Base-by-base conservation (phyloP, 179 eudicot species). In the Beta macrorhiza region DNA sequence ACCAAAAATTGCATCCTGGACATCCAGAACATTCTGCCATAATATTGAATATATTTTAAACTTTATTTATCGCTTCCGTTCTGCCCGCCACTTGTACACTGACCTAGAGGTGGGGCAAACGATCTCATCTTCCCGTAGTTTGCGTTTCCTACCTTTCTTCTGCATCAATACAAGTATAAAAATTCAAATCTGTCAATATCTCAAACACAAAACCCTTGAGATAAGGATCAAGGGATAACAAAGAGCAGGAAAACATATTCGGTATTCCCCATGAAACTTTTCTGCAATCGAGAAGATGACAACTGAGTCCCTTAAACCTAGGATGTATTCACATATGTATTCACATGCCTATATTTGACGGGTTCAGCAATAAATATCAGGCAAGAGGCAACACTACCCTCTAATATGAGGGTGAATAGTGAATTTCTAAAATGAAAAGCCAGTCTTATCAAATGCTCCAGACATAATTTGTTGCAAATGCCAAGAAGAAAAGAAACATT, bases 131-230 rank as follows among this genome's bases (percentile, higher is more conserved):
- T 94, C 98, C 64, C 92, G 92, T 59, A 94, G 91, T 73, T 89
- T 94, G 74, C 98, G 92, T 76, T 93, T 94, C 81, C 83, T 86
- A 78, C 97, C 98, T 88, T 91, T 93, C 84, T 94, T 94, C 98
- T 94, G 94, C 74, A 76, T 29, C 25, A 75, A 57, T 37, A 17
- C 13, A 70, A 55, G 58, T 25, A 65, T 25, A 25, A 25, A 25
- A 25, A 25, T 25, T 25, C 25, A 25, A 25, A 25, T 25, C 25
- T 25, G 25, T 25, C 25, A 25, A 25, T 25, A 25, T 25, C 25
- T 25, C 25, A 25, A 25, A 25, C 25, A 25, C 25, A 25, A 25
- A 25, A 25, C 25, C 25, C 25, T 22, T 8, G 7, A 12, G 7
- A 49, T 55, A 67, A 5, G n/a, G 32, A 63, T 32, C 16, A 53